Base-by-base conservation (phyloP, 176 grass and related monocot genomes). In the Cenchrus purpureus region DNA sequence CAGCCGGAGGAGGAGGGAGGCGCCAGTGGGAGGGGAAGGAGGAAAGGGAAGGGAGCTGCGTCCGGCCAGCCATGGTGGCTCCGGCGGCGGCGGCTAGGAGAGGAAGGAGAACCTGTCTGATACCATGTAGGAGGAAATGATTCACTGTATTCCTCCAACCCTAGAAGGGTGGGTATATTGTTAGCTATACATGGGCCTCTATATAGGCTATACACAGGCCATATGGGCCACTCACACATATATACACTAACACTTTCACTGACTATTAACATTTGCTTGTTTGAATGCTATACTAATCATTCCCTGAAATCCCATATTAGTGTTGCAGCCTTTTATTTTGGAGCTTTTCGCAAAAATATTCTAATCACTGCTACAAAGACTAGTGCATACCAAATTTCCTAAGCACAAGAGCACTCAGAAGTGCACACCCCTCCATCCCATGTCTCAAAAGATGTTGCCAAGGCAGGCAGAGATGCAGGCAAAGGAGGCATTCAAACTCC, bases 401-500 rank as follows among this genome's bases (percentile, higher is more conserved):
- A 81, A 79, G 62, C 88, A 82, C 79, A 79, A 88, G 68, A 79
- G 87, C 85, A 82, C 60, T 54, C 50, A 62, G 71, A 82, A 82
- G 66, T 93, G 88, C 89, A 90, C 81, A 87, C 79, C 84, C 61
- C 91, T 90, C 52, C 25, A 85, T 71, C 75, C 82, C 52, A 82
- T 79, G 92, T 97, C 94, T 94, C 81, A 94, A 97, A 97, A 97
- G 92, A 97, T 88, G 92, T 85, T 90, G 83, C 91, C 79, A 86
- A 70, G 80, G 79, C 63, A 88, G 79, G 81, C 83, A 80, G 67
- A 84, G 84, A 86, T 79, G 84, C 83, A 88, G 83, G 68, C 67
- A 89, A 89, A 92, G 87, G 86, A 80, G 49, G 83, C 79, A 89
- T 91, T 93, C 94, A 93, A 95, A 93, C 86, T 90, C 87, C 86